Evolutionary conservation across 352 stramenopile genomes (phyloP).

Genomic region (Globisporangium viniferum): DNA sequence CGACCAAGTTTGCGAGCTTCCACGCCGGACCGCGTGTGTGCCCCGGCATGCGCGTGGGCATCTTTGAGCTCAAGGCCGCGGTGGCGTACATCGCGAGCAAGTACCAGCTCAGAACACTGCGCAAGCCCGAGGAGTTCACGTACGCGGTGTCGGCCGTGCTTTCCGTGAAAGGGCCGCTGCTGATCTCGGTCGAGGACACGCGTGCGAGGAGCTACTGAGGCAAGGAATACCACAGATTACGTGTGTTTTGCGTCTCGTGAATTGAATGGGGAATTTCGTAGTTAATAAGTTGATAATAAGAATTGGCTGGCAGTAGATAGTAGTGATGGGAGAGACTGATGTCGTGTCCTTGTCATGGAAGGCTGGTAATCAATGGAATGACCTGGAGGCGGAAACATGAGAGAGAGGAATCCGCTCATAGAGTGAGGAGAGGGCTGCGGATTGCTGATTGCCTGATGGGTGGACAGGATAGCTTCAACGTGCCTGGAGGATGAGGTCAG

Average conservation of each 20-base stretch:
- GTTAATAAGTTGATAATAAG: too few relatives aligned
- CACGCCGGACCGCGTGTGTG: constrained; percentile 38
- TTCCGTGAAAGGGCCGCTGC: constrained; percentile 6
- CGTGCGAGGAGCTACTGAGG: constrained; percentile 6
- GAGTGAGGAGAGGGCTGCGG: background rate
- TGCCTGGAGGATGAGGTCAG: background rate
- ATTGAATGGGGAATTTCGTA: too few relatives aligned
- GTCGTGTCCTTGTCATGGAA: too few relatives aligned
- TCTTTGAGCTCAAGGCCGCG: constrained; percentile 52
- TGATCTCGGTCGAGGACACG: background rate
- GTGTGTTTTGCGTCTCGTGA: too few relatives aligned
- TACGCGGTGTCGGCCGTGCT: constrained; percentile 41
- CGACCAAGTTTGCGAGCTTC: constrained; percentile 37
- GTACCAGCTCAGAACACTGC: constrained; percentile 36
- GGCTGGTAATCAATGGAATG: background rate
- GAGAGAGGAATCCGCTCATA: background rate
- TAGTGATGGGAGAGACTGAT: too few relatives aligned
- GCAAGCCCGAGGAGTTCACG: constrained; percentile 38
- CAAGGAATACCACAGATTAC: too few relatives aligned
- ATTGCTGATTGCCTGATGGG: background rate
- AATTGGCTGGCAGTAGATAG: too few relatives aligned
- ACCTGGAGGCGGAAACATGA: background rate
- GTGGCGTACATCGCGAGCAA: constrained; percentile 31
- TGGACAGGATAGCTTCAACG: background rate
- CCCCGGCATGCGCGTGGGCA: constrained; percentile 39